Base-by-base conservation (phyloP, 108 stramenopile genomes). In the Skeletonema grethae region DNA sequence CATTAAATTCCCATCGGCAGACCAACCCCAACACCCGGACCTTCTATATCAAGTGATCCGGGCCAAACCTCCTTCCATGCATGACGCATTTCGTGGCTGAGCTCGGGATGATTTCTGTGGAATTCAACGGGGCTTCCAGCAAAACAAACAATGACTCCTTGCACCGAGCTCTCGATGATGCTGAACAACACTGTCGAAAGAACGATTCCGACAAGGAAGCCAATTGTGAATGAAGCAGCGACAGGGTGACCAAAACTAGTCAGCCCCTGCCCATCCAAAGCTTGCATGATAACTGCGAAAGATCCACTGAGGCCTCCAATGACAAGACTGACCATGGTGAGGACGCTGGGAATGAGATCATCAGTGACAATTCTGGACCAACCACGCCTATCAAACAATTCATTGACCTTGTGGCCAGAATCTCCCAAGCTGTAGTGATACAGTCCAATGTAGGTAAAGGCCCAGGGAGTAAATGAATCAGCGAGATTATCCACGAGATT, bases 51-150 rank as follows among this genome's bases (percentile, higher is more conserved):
- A 76, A 94, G 80, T 43, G 87, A 90, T 57, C 90, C 94, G 2
- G 94, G 94, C 94, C 94, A 95, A 24, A 91, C 91, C 65, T 92
- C 90, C 66, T 84, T 75, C 95, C 95, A 97, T 7, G 90, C 86
- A 7, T 76, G 58, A 41, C 88, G 63, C 88, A 97, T 90, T 66
- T 94, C 88, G 30, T 77, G 68, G 65, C 89, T 94, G 4, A 90
- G 73, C 7, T 91, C 77, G 3, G 93, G 97, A 65, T 97, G 93
- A 61, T 89, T 92, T 10, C 70, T 65, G 62, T 94, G 85, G 71
- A 97, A 91, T 59, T 93, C 91, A 11, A 86, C 83, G 9, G 95
- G 93, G 59, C 82, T 88, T 29, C 92, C 84, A 30, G 97, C 97
- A 70, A 94, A 97, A 64, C 94, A 93, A 22, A 96, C 95, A 63